Evolutionary conservation across 2,329 filamentous ascomycete species (phyloP).

Genomic region (Exophiala alcalophila): DNA sequence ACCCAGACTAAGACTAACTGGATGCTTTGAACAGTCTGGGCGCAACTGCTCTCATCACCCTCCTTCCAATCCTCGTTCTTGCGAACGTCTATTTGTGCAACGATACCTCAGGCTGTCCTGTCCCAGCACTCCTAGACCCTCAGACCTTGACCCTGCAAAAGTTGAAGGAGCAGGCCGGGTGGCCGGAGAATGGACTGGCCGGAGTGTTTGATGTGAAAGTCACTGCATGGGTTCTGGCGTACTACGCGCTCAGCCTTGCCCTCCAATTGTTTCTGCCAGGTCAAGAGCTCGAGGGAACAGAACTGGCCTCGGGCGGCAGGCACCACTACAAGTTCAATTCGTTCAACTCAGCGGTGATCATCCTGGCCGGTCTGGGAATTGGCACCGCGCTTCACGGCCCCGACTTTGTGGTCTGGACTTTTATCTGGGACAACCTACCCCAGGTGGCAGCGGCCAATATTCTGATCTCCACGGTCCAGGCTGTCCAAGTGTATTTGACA

Average conservation of each 20-base stretch:
- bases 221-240: conserved; percentile 68
- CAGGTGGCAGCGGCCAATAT: conserved; percentile 82
- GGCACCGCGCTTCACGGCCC: conserved; percentile 76
- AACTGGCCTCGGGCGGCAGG: conserved; percentile 66
- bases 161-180: conserved; percentile 77
- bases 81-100: conserved; percentile 83
- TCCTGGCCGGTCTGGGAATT: conserved; percentile 65
- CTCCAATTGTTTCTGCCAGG: conserved; percentile 77
- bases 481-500: conserved; percentile 74
- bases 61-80: conserved; percentile 76
- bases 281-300: conserved; percentile 65
- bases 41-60: conserved; percentile 73
- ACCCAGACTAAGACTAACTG: conserved; percentile 18
- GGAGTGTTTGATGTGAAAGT: conserved; percentile 69
- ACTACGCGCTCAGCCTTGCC: conserved; percentile 72
- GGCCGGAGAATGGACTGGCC: conserved; percentile 67
- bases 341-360: conserved; percentile 70
- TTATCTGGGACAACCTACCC: conserved; percentile 85
- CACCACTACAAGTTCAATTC: conserved; percentile 82
- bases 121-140: conserved; percentile 73
- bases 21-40: conserved; percentile 60
- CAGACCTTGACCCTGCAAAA: conserved; percentile 67
- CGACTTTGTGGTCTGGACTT: conserved; percentile 85
- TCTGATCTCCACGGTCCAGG: conserved; percentile 68
- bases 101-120: conserved; percentile 85